Evolutionary conservation across 345 rosid species (phyloP).

Genomic region (Bruguiera sexangula): DNA sequence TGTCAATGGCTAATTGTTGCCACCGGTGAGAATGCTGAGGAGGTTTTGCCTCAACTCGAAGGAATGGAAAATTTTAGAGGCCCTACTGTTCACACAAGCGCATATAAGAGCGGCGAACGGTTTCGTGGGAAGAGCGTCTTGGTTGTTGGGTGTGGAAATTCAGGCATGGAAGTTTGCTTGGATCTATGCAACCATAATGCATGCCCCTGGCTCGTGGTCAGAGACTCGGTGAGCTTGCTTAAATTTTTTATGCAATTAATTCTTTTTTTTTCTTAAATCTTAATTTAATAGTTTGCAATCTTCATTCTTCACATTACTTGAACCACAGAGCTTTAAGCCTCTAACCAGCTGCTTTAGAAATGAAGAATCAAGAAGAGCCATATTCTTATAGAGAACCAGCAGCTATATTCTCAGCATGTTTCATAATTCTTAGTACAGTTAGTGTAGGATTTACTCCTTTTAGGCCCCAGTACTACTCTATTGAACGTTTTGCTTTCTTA

Average conservation of each 20-base stretch:
- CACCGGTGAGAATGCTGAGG: slow-evolving; percentile 82
- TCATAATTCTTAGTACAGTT: background rate
- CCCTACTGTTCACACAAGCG: slow-evolving; percentile 53
- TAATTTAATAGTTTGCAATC: background rate
- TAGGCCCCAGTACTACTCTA: background rate
- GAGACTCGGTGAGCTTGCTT: slow-evolving; percentile 60
- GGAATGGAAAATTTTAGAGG: slow-evolving; percentile 60
- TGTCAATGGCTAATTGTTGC: slow-evolving; percentile 78
- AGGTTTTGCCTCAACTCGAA: slow-evolving; percentile 55
- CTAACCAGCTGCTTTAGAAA: background rate
- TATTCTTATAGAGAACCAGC: background rate
- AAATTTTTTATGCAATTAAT: background rate
- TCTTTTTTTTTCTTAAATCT: background rate
- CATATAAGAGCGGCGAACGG: slow-evolving; percentile 52
- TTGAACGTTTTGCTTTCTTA: background rate
- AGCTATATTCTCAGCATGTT: background rate
- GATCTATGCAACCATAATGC: slow-evolving; percentile 79
- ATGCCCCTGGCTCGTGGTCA: slow-evolving; percentile 64
- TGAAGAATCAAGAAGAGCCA: background rate
- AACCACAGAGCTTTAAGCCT: background rate
- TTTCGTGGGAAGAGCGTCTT: slow-evolving; percentile 53
- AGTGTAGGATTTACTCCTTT: background rate
- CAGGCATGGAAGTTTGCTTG: slow-evolving; percentile 89
- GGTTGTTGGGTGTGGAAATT: slow-evolving; percentile 94
- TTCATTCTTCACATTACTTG: background rate